Percentiles rank a stretch among this genome's conserved stretches.
These are phyloP conservation scores for Begonia loranthoides DNA, from an alignment of 306 rosid genomes.

Conservation along the genomic window DNA sequence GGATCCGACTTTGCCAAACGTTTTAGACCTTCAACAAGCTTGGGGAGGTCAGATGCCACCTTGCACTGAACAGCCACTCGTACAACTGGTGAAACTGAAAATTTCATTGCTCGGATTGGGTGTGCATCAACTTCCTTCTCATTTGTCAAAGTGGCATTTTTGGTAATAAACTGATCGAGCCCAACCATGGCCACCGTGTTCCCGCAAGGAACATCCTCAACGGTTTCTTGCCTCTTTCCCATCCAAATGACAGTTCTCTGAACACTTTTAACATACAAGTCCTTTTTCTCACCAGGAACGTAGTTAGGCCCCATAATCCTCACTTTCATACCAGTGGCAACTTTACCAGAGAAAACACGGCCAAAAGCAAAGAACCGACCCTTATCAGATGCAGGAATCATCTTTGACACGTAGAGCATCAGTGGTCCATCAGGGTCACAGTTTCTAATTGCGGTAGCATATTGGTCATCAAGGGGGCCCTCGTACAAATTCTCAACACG, in stretches of 20 bases:
- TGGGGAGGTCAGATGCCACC: constrained; percentile 87
- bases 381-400: constrained; percentile 90
- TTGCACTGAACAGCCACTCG: constrained; percentile 89
- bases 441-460: constrained; percentile 57
- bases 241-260: constrained; percentile 91
- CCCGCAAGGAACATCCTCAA: constrained; percentile 85
- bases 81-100: constrained; percentile 75
- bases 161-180: constrained; percentile 67
- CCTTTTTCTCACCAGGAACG: constrained; percentile 78
- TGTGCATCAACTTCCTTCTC: constrained; percentile 84
- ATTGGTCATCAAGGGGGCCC: constrained; percentile 78
- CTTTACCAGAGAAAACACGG: constrained; percentile 68
- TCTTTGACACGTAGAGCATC: constrained; percentile 84
- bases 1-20: constrained; percentile 84
- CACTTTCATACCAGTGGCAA: constrained; percentile 73
- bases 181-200: constrained; percentile 83
- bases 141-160: constrained; percentile 79
- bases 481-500: constrained; percentile 89
- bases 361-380: constrained; percentile 88
- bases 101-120: constrained; percentile 78
- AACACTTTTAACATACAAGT: constrained; percentile 62
- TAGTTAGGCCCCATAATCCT: constrained; percentile 89
- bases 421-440: constrained; percentile 89
- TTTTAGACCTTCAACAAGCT: constrained; percentile 84
- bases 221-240: constrained; percentile 86